Evolutionary conservation across 805 yeast species (phyloP).

Genomic region (Cyberlindnera nakhonratchasimensis): DNA sequence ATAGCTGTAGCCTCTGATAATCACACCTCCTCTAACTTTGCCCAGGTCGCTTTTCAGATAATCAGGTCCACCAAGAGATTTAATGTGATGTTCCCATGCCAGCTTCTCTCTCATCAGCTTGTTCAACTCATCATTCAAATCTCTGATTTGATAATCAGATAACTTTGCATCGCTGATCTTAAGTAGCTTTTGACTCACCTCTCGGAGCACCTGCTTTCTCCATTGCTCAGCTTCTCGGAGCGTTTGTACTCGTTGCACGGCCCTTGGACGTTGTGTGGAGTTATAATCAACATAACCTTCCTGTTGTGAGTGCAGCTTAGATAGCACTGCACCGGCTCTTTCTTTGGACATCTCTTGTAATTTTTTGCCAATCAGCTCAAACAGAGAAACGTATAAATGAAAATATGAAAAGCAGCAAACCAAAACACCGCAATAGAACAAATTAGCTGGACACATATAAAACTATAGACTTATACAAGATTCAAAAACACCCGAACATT

Average conservation of each 20-base stretch:
- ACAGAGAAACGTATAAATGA: background rate
- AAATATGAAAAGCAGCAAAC: too few relatives aligned
- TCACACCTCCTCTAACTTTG: conserved; percentile 19
- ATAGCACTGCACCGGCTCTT: conserved; percentile 72
- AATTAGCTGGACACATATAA: too few relatives aligned
- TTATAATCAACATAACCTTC: conserved; percentile 57
- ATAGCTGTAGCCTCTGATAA: conserved; percentile 40
- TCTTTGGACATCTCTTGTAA: conserved; percentile 63
- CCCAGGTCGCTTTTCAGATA: conserved; percentile 34
- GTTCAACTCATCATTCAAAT: conserved; percentile 71
- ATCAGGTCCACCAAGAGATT: conserved; percentile 71
- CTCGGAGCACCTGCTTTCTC: conserved; percentile 58
- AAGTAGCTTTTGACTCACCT: conserved; percentile 57
- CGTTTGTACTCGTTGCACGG: conserved; percentile 47
- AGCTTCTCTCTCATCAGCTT: conserved; percentile 60
- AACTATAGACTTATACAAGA: too few relatives aligned
- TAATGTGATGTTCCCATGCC: conserved; percentile 77
- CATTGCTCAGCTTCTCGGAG: conserved; percentile 69
- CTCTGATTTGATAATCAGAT: conserved; percentile 63
- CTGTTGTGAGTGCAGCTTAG: conserved; percentile 55
- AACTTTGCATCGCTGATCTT: conserved; percentile 59
- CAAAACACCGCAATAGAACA: too few relatives aligned
- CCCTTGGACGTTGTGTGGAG: conserved; percentile 56
- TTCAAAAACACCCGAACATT: too few relatives aligned
- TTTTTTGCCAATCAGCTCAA: background rate